phyloP scores from a whole-genome alignment of 2,329 filamentous ascomycete species.

The Leptographium radiaticola region DNA sequence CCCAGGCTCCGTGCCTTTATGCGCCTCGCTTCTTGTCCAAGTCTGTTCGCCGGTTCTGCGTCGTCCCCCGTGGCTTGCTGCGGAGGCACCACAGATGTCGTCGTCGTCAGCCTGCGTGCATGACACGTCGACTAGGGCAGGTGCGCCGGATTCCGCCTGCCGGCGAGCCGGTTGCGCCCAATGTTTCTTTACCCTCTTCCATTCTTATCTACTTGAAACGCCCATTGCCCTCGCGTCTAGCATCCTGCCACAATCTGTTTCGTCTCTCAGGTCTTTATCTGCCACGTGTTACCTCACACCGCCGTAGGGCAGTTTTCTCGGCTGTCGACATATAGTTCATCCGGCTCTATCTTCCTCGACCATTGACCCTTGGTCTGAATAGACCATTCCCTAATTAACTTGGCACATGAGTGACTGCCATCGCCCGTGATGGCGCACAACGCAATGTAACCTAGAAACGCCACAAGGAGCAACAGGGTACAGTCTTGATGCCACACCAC shows the following conservation, averaged over 20 bases:
- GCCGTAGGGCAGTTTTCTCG: background rate
- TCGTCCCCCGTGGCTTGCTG: background rate
- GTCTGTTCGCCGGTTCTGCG: background rate
- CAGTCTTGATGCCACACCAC: too few relatives aligned
- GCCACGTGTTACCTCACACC: background rate
- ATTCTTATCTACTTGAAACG: background rate
- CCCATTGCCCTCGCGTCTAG: background rate
- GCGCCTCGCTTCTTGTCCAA: background rate
- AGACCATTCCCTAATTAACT: too few relatives aligned
- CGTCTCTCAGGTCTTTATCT: background rate
- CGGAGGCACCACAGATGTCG: background rate
- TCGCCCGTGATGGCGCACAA: too few relatives aligned
- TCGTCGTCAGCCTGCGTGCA: background rate
- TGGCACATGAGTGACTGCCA: too few relatives aligned
- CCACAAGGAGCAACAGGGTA: too few relatives aligned
- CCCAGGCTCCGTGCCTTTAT: background rate
- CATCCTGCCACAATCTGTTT: background rate
- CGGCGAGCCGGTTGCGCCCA: background rate
- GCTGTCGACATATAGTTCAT: background rate
- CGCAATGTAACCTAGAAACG: too few relatives aligned
- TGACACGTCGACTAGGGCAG: background rate
- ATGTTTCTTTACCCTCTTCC: too few relatives aligned
- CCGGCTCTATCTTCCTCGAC: background rate
- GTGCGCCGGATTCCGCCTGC: background rate
- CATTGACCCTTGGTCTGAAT: too few relatives aligned